Percentiles rank a stretch among this genome's conserved stretches.
Evolutionary conservation across 768 basidiomycete species (phyloP).

Genomic region (Lentinula guzmanii): DNA sequence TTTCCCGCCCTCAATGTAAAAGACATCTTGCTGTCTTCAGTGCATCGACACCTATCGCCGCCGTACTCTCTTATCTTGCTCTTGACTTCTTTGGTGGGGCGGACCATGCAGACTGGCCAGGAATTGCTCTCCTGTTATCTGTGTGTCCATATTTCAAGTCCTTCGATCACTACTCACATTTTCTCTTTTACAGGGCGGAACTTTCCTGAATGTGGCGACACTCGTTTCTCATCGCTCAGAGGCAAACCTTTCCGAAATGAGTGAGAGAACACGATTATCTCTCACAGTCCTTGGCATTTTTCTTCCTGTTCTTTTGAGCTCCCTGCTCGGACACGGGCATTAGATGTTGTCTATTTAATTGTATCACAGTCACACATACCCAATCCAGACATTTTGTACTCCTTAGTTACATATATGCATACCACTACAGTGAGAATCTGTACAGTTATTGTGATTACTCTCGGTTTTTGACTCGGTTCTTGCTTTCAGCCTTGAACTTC

Average conservation of each 20-base stretch:
- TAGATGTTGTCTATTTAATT: slow-evolving; percentile 11
- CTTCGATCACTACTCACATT: not conserved
- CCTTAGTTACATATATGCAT: not conserved
- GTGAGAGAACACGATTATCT: slow-evolving; percentile 37
- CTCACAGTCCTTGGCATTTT: slow-evolving; percentile 67
- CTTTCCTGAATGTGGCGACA: slow-evolving; percentile 92
- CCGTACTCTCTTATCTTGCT: slow-evolving; percentile 68
- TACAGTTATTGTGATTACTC: not conserved
- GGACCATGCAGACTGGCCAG: slow-evolving; percentile 52
- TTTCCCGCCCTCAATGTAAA: slow-evolving; percentile 63
- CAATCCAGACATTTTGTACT: not conserved
- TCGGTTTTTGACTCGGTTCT: slow-evolving; percentile 36
- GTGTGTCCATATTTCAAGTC: slow-evolving; percentile 37
- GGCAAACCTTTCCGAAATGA: slow-evolving; percentile 32
- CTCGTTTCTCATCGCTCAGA: slow-evolving; percentile 57
- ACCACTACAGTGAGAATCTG: not conserved
- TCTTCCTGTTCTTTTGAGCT: slow-evolving; percentile 56
- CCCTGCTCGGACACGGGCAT: slow-evolving; percentile 60
- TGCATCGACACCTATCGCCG: slow-evolving; percentile 77
- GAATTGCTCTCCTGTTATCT: slow-evolving; percentile 76
- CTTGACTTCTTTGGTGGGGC: slow-evolving; percentile 50
- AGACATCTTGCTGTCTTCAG: slow-evolving; percentile 76
- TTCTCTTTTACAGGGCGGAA: slow-evolving; percentile 60
- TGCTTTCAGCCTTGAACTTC: slow-evolving; percentile 69
- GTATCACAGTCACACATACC: not conserved